phyloP scores from a whole-genome alignment of 225 moss, liverwort and hornwort species.

The Ulota crispa region DNA sequence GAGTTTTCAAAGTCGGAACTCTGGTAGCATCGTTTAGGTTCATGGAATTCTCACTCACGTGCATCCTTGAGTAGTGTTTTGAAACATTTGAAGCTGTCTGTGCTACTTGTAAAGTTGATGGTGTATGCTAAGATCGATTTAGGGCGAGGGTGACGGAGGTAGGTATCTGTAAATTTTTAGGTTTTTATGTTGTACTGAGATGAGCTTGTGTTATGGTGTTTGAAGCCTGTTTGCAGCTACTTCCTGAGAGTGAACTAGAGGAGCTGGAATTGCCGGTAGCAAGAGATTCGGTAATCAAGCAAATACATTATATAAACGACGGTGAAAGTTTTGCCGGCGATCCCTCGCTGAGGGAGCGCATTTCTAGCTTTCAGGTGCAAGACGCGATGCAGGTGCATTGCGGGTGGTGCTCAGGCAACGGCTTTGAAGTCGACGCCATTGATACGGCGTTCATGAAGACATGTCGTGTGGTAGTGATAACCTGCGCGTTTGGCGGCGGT shows the following conservation, averaged over 20 bases:
- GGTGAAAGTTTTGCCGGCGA: conserved; percentile 39
- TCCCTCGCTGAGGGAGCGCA: conserved; percentile 33
- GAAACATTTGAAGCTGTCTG: not conserved
- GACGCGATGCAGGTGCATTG: conserved; percentile 76
- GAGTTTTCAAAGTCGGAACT: not conserved
- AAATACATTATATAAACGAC: conserved; percentile 51
- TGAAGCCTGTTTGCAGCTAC: conserved; percentile 81
- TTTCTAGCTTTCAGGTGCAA: conserved; percentile 59
- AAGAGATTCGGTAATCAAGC: conserved; percentile 47
- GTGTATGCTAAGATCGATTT: not conserved
- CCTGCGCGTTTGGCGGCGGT: conserved; percentile 98
- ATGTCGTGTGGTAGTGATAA: conserved; percentile 74
- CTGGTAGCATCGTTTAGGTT: not conserved
- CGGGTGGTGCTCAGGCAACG: conserved; percentile 80
- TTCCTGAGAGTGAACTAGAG: conserved; percentile 59
- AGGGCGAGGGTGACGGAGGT: not conserved
- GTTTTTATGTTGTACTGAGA: not conserved
- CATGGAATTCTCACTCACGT: not conserved
- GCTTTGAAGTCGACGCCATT: conserved; percentile 63
- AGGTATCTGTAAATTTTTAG: not conserved
- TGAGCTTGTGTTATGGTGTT: conserved; percentile 8
- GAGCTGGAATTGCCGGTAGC: conserved; percentile 49
- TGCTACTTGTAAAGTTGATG: not conserved
- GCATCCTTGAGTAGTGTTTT: not conserved
- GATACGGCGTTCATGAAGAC: conserved; percentile 67